Base-by-base conservation (phyloP, 2,329 filamentous ascomycete genomes). In the Clarireedia sp. region DNA sequence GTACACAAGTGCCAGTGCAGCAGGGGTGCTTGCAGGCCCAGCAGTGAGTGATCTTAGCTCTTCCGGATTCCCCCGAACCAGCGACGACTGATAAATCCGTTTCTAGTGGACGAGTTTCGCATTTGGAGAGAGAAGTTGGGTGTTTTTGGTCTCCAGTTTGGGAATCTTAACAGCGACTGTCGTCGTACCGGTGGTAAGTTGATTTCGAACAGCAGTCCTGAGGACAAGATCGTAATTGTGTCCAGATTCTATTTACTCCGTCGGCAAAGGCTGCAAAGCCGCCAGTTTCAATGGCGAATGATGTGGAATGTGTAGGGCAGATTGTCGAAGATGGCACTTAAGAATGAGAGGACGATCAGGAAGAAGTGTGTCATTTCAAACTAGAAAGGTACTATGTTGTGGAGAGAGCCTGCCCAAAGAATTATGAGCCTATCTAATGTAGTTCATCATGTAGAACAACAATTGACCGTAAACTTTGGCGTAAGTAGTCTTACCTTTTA, bases 1-100 rank as follows among this genome's bases (percentile, higher is more conserved):
- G 5, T 56, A 49, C 38, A 60, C 51, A 9, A 55, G 54, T 33
- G 50, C 57, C 10, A 54, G 37, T 17, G 57, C 57, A 47, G 53
- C 57, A 33, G 59, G 56, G 14, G 47, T 56, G n/a, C 37, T 59
- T n/a, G 26, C 55, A 40, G 58, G 58, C 3, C 58, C 57, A 47
- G 49, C 52, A 6, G 29, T 33, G 29, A 33, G 29, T 33, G 12
- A 33, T 33, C 29, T 33, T 33, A 5, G 29, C 29, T 12, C 29
- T 33, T 33, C 29, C 4, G 29, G 12, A 33, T 9, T 33, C 29
- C 29, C 9, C 29, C 29, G 10, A 33, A 12, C 29, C 29, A 33
- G 10, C 2, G 29, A 33, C 29, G 29, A 33, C 29, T 33, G 10
- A 33, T 33, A 33, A 33, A 3, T 10, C 29, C 12, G 12, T 33